Evolutionary conservation across 805 yeast genomes (phyloP).

Genomic region (Yamadazyma akitaensis): DNA sequence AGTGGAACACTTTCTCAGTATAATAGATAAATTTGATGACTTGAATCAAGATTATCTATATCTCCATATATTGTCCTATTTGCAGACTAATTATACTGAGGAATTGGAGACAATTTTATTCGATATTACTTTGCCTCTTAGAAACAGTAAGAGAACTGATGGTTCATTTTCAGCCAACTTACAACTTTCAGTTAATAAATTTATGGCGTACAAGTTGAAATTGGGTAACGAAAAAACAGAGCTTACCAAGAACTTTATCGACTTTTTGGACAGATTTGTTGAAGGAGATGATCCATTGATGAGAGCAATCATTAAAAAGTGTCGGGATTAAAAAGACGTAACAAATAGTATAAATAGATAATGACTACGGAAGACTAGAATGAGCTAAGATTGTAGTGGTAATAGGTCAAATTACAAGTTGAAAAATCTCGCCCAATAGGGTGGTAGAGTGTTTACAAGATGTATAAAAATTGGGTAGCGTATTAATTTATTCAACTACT

Average conservation of each 20-base stretch:
- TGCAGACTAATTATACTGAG: constrained; percentile 40
- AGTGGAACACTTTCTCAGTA: constrained; percentile 40
- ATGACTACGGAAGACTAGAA: not conserved
- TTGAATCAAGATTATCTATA: constrained; percentile 67
- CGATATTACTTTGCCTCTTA: constrained; percentile 66
- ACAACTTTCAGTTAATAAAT: constrained; percentile 69
- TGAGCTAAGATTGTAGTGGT: too few species aligned
- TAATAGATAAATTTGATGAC: constrained; percentile 68
- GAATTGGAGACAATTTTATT: constrained; percentile 41
- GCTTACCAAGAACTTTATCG: constrained; percentile 29
- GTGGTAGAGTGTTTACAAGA: not conserved
- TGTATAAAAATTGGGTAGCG: not conserved
- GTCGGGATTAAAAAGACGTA: constrained; percentile 17
- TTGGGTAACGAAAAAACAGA: constrained; percentile 26
- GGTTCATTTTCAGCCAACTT: constrained; percentile 54
- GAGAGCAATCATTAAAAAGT: constrained; percentile 39
- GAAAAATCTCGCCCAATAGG: too few species aligned
- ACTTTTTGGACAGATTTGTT: constrained; percentile 21
- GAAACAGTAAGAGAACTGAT: constrained; percentile 43
- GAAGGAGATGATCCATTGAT: constrained; percentile 24
- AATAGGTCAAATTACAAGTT: too few species aligned
- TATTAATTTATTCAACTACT: not conserved
- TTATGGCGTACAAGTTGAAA: constrained; percentile 55
- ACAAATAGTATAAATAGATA: not conserved
- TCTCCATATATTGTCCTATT: constrained; percentile 57